Evolutionary conservation across 2,329 filamentous ascomycete genomes (phyloP).

Genomic region (Lecanoromycetidae sp.): DNA sequence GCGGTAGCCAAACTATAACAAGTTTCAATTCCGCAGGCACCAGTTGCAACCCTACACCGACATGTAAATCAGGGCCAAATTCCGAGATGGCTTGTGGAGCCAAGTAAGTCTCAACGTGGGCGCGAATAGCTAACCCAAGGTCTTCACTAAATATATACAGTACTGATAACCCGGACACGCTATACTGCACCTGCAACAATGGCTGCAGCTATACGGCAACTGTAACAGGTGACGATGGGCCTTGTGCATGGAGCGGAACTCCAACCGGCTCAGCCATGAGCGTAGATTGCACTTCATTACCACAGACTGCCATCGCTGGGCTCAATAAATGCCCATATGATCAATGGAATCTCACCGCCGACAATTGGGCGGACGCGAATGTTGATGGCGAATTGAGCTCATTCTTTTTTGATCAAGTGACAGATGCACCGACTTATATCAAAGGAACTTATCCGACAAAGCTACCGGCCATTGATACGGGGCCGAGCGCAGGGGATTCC

Average conservation of each 20-base stretch:
- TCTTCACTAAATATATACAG: background rate
- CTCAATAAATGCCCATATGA: background rate
- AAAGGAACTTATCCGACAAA: slow-evolving; percentile 3
- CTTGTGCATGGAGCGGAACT: background rate
- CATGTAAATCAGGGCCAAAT: background rate
- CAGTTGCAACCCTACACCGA: background rate
- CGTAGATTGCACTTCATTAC: background rate
- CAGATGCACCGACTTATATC: background rate
- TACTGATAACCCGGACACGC: background rate
- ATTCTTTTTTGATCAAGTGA: background rate
- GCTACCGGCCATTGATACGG: background rate
- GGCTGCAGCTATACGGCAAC: background rate
- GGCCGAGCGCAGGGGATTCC: background rate
- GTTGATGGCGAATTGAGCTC: slow-evolving; percentile 3
- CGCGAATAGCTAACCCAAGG: background rate
- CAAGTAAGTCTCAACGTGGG: background rate
- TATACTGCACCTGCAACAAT: background rate
- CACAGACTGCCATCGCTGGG: background rate
- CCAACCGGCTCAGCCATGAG: background rate
- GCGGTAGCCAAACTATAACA: background rate
- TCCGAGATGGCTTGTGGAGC: background rate
- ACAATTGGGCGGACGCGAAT: slow-evolving; percentile 2
- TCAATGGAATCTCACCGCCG: slow-evolving; percentile 1
- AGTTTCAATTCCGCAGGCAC: background rate
- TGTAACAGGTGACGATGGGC: background rate